Conservation (phyloP, 2,329 filamentous ascomycete genomes). For the Fusarium sp. region DNA sequence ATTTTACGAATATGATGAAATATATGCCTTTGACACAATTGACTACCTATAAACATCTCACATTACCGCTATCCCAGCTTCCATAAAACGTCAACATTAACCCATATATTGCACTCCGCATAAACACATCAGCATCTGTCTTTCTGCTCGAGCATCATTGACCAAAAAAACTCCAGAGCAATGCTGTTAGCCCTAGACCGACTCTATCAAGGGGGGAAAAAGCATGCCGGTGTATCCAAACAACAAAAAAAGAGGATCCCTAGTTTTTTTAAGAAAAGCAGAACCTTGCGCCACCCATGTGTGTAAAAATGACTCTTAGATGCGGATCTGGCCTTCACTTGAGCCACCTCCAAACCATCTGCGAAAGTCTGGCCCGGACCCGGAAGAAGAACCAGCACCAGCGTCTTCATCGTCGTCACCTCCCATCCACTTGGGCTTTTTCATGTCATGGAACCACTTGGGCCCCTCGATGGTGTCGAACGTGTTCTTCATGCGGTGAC, state of each 20-base stretch:
- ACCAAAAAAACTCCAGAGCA: conserved; percentile 36
- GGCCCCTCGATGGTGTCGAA: conserved; percentile 84
- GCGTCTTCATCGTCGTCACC: conserved; percentile 60
- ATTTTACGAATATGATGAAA: conserved; percentile 15
- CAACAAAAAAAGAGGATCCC: conserved; percentile 10
- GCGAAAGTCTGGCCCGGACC: conserved; percentile 54
- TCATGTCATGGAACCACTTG: conserved; percentile 80
- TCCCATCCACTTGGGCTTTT: conserved; percentile 82
- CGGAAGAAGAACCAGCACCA: conserved; percentile 40
- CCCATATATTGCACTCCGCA: conserved; percentile 1
- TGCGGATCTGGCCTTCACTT: conserved; percentile 47
- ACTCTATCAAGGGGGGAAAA: conserved; percentile 13
- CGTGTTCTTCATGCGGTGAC: conserved; percentile 89
- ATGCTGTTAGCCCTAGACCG: conserved; percentile 23
- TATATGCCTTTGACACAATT: conserved; percentile 13
- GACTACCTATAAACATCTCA: conserved; percentile 15
- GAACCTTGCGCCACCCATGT: conserved; percentile 18
- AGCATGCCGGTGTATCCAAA: conserved; percentile 26
- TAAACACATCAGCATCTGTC: conserved; percentile 1
- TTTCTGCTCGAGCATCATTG: conserved; percentile 1
- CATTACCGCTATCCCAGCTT: neutral
- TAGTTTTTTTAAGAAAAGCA: conserved; percentile 26
- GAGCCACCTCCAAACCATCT: conserved; percentile 64
- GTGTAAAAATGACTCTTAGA: conserved; percentile 28
- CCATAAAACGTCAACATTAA: neutral